These are phyloP conservation scores for Phialemonium atrogriseum DNA, from an alignment of 2,329 filamentous ascomycete species.

Conservation along the genomic window DNA sequence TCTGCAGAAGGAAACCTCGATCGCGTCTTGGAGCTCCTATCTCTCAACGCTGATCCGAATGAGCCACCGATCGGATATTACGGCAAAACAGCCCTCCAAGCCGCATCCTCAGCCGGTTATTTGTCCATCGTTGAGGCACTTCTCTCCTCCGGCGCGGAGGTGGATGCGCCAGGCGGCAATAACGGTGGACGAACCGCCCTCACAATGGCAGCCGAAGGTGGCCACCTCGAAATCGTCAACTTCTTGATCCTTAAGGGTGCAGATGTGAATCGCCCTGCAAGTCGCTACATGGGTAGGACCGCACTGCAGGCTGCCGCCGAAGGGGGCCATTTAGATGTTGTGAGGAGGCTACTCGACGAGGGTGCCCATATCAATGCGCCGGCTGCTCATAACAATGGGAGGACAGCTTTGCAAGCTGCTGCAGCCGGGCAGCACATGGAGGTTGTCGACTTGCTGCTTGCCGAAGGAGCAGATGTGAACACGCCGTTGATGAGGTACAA, in stretches of 20 bases:
- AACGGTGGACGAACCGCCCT: constrained; percentile 29
- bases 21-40: no score
- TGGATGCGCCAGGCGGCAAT: constrained; percentile 23
- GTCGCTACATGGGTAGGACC: constrained; percentile 25
- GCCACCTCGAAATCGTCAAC: constrained; percentile 14
- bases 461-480: constrained; percentile 12
- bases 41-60: no score
- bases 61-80: constrained; percentile 22
- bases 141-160: constrained; percentile 21
- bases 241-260: constrained; percentile 20
- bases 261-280: constrained; percentile 20
- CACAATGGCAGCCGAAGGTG: constrained; percentile 25
- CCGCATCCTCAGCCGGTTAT: constrained; percentile 21
- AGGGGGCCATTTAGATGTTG: constrained; percentile 16
- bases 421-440: constrained; percentile 5
- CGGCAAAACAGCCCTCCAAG: constrained; percentile 28
- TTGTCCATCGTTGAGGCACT: constrained; percentile 17
- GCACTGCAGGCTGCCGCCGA: constrained; percentile 28
- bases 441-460: constrained; percentile 8
- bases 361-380: constrained; percentile 28
- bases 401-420: constrained; percentile 16
- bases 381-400: constrained; percentile 9
- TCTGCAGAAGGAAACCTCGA: no score
- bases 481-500: constrained; percentile 9
- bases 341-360: constrained; percentile 20